phyloP scores from a whole-genome alignment of 2,329 filamentous ascomycete genomes.

The Camillea tinctor region DNA sequence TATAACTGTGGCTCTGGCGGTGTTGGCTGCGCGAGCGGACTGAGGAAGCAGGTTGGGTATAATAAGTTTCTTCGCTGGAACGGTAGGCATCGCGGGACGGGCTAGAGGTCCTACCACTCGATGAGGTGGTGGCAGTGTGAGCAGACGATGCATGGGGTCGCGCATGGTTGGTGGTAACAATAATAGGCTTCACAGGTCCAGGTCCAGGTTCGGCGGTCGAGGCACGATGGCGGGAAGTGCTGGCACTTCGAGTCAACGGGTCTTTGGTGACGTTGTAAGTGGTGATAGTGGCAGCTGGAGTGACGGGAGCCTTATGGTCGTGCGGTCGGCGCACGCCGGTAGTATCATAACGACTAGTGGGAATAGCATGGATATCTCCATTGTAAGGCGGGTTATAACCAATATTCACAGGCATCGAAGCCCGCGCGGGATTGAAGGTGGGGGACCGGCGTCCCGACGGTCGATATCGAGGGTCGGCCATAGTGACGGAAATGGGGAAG shows the following conservation, averaged over 20 bases:
- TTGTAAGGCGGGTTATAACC: constrained; percentile 50
- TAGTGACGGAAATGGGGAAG: constrained; percentile 29
- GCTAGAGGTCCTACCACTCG: constrained; percentile 40
- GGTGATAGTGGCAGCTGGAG: constrained; percentile 47
- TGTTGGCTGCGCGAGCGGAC: constrained; percentile 50
- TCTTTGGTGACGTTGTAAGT: constrained; percentile 59
- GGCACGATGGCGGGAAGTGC: constrained; percentile 45
- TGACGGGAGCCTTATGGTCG: constrained; percentile 30
- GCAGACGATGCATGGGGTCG: constrained; percentile 38
- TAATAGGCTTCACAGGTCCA: constrained; percentile 49
- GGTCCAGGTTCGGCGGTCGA: constrained; percentile 51
- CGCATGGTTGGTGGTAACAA: constrained; percentile 54
- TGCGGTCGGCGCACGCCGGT: constrained; percentile 35
- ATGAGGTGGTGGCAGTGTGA: constrained; percentile 35
- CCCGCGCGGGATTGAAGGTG: constrained; percentile 48
- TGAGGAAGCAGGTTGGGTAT: constrained; percentile 58
- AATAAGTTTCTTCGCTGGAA: constrained; percentile 53
- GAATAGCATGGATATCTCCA: constrained; percentile 55
- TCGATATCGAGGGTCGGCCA: constrained; percentile 49
- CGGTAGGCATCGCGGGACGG: constrained; percentile 53
- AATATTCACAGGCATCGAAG: constrained; percentile 52
- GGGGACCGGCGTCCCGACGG: constrained; percentile 45
- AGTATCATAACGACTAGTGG: constrained; percentile 38
- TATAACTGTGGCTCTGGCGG: constrained; percentile 36
- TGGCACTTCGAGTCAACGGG: constrained; percentile 45